Conservation (phyloP, 805 yeast species). For the Komagataella pastoris region DNA sequence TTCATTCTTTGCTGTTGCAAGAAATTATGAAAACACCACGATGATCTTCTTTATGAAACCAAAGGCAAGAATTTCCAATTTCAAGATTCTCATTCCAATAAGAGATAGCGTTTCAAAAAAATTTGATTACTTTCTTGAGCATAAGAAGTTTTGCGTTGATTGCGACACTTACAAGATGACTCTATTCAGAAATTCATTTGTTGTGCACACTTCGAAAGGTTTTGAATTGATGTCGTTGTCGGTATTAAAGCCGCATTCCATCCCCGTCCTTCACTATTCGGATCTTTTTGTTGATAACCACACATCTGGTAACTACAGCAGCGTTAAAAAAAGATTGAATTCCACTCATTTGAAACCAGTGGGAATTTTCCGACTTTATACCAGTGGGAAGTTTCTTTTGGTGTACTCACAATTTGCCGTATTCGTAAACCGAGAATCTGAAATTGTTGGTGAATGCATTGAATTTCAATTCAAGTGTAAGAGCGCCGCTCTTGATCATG, state of each 20-base stretch:
- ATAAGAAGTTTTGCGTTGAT: constrained; percentile 34
- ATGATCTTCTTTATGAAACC: constrained; percentile 44
- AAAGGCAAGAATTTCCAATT: constrained; percentile 32
- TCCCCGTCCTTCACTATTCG: constrained; percentile 30
- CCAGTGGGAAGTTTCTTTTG: constrained; percentile 31
- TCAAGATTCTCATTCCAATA: constrained; percentile 43
- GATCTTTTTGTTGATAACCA: constrained; percentile 1
- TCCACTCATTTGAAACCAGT: constrained; percentile 32
- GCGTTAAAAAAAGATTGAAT: constrained; percentile 24
- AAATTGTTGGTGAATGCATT: constrained; percentile 25
- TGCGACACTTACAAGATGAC: constrained; percentile 50
- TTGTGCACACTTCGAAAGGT: constrained; percentile 55
- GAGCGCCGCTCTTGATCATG: constrained; percentile 27
- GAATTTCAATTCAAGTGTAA: constrained; percentile 27
- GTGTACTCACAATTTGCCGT: constrained; percentile 65
- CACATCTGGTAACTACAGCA: constrained; percentile 7
- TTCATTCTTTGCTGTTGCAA: constrained; percentile 53
- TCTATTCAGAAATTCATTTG: constrained; percentile 51
- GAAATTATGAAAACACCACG: constrained; percentile 41
- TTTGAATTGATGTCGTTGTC: constrained; percentile 53
- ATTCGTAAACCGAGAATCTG: constrained; percentile 34
- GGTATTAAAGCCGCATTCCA: constrained; percentile 38
- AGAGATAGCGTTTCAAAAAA: constrained; percentile 24
- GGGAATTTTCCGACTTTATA: constrained; percentile 46
- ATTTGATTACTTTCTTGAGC: constrained; percentile 27